Conservation (phyloP, 129 eudicot species). For the Oenanthe sinensis region DNA sequence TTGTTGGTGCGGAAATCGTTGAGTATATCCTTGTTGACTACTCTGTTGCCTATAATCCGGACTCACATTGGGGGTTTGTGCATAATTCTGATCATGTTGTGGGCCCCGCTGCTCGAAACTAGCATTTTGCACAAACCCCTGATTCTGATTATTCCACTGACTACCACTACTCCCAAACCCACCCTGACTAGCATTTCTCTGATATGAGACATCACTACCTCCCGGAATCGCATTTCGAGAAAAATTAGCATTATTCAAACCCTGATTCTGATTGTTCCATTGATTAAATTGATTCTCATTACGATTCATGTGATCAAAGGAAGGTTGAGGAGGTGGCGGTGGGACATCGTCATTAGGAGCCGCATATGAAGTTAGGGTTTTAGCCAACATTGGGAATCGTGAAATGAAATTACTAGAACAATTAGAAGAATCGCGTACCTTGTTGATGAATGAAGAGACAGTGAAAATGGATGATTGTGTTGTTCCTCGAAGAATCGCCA, state of each 20-base stretch:
- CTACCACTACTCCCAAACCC: neutral
- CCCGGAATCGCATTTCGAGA: neutral
- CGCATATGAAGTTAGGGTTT: neutral
- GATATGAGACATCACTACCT: too few species aligned
- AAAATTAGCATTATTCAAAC: neutral
- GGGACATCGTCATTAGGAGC: neutral
- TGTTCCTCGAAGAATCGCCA: slow-evolving; percentile 5
- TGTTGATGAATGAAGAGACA: neutral
- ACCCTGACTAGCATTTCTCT: neutral
- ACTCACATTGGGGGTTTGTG: neutral
- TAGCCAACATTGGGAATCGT: neutral
- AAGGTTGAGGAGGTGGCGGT: neutral
- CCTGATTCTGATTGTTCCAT: neutral
- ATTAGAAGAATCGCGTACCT: neutral
- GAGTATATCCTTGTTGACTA: neutral
- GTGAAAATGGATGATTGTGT: neutral
- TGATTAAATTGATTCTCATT: neutral
- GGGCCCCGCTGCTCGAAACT: neutral
- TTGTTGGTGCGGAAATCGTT: neutral
- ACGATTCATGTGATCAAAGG: neutral
- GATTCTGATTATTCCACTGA: neutral
- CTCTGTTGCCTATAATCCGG: neutral
- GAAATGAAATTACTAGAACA: neutral
- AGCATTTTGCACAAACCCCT: neutral
- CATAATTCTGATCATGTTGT: neutral